Evolutionary conservation across 192 early-diverging fungal genomes (phyloP), one percentile per base, ranked within the genome.

Genomic region (Podila verticillata): DNA sequence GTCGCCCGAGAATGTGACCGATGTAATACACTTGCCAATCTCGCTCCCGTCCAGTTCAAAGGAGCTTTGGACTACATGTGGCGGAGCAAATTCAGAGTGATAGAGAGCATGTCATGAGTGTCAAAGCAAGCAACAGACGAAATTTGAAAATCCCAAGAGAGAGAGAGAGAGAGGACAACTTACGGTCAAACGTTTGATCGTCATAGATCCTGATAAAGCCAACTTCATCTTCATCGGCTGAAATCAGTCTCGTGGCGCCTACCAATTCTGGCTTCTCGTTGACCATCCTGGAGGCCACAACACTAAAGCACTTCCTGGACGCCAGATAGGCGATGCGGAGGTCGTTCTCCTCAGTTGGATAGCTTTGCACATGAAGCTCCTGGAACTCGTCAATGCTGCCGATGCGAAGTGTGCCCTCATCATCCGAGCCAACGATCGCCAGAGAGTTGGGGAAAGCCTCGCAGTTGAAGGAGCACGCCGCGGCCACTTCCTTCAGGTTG

Each of bases 341-440:
- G 0, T 91, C 87, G 67, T 88, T 92, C 61, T 93, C 92, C 19
- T 72, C 57, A 44, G 98, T 81, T 9, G 89, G 84, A 13, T 91
- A 66, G 22, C 83, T 92, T 13, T 87, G 87, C 54, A 96, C 85
- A 68, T 99, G 97, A 24, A 99, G 85, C 57, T 92, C 93, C 78
- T 96, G 94, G 39, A 93, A 92, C 7, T 89, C 84, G 63, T 99
- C 94, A 4, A 96, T 90, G 3, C 68, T 84, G 0, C 94, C 96
- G 68, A 99, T 83, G 48, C 85, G 84, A 13, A 98, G 83, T 4
- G 66, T 57, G 0, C 82, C 68, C 15, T 72, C 84, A 22, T 84
- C 82, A 47, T 88, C 87, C n/a, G 89, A 91, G 8, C 69, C 69
- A 63, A 79, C 75, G 44, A 97, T 78, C 4, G 92, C 91, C 20